phyloP scores from a whole-genome alignment of 2,329 filamentous ascomycete species.

The Hansfordia pulvinata region DNA sequence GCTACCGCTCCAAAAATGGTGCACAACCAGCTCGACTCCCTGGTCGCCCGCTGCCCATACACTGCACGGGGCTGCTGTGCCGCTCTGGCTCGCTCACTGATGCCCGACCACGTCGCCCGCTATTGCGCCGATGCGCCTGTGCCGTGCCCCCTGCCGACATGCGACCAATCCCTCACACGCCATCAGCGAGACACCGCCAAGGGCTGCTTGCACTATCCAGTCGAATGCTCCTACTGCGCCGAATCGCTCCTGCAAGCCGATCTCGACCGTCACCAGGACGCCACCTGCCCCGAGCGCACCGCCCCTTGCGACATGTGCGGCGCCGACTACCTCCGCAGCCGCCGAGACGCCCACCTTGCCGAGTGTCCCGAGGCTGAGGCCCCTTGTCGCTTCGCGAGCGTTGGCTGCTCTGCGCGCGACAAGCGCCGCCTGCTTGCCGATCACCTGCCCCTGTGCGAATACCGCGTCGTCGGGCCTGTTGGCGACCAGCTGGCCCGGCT shows the following conservation, averaged over 20 bases:
- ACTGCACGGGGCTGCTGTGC: constrained; percentile 32
- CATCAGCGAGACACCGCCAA: constrained; percentile 35
- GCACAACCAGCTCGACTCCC: constrained; percentile 44
- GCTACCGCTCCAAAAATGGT: constrained; percentile 30
- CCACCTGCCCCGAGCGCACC: constrained; percentile 30
- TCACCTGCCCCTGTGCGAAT: constrained; percentile 35
- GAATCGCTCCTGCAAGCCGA: constrained; percentile 30
- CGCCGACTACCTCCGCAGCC: constrained; percentile 26
- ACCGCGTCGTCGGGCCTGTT: constrained; percentile 37
- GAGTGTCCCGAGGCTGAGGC: constrained; percentile 27
- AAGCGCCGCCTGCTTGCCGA: constrained; percentile 24
- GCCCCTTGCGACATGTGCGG: constrained; percentile 35
- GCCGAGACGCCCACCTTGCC: constrained; percentile 31
- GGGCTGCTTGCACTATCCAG: constrained; percentile 39
- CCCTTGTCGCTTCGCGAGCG: constrained; percentile 31
- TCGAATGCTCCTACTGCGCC: constrained; percentile 40
- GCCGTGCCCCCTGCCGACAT: constrained; percentile 38
- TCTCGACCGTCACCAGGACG: constrained; percentile 28
- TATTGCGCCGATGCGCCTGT: constrained; percentile 43
- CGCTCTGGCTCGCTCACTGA: constrained; percentile 35
- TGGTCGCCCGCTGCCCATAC: constrained; percentile 46
- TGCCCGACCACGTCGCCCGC: constrained; percentile 40
- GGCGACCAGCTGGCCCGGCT: constrained; percentile 31
- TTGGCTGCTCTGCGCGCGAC: constrained; percentile 30
- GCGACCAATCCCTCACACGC: constrained; percentile 34